A percentile compares a stretch with the other conserved stretches of the same genome.
Evolutionary conservation across 306 rosid species (phyloP).

Genomic region (Malus orientalis): DNA sequence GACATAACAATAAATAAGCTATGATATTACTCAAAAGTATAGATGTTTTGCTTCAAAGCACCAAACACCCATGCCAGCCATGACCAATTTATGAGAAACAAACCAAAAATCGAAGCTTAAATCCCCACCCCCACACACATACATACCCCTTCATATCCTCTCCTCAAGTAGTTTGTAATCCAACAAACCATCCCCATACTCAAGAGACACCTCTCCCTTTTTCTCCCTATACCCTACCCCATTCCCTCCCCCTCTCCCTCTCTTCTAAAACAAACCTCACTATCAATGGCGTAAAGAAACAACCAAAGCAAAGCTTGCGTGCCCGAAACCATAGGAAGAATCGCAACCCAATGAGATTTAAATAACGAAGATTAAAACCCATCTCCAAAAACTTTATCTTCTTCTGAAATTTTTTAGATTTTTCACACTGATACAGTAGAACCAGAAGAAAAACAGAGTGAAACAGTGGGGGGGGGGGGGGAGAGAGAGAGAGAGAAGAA

Average conservation of each 20-base stretch:
- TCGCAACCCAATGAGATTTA: not conserved
- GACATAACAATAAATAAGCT: not conserved
- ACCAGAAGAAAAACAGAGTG: not conserved
- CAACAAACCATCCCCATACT: constrained; percentile 26
- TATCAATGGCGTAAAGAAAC: constrained; percentile 58
- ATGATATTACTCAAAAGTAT: not conserved
- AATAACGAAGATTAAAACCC: not conserved
- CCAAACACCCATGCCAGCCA: constrained; percentile 17
- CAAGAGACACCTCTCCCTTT: not conserved
- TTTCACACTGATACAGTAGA: not conserved
- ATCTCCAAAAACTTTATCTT: not conserved
- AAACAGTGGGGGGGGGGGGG: not conserved
- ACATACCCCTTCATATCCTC: constrained; percentile 21
- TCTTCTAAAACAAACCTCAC: constrained; percentile 16
- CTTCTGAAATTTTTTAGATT: not conserved
- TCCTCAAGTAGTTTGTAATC: constrained; percentile 39
- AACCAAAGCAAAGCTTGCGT: constrained; percentile 44
- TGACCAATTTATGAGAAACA: constrained; percentile 13
- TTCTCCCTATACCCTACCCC: not conserved
- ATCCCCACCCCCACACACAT: constrained; percentile 2
- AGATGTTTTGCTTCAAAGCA: constrained; percentile 61
- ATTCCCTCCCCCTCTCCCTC: not conserved
- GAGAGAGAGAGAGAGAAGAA: not conserved
- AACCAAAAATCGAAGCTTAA: constrained; percentile 5
- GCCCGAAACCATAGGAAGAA: constrained; percentile 28